Conservation (phyloP, 2,329 filamentous ascomycete genomes). For the Fusarium verticillioides region DNA sequence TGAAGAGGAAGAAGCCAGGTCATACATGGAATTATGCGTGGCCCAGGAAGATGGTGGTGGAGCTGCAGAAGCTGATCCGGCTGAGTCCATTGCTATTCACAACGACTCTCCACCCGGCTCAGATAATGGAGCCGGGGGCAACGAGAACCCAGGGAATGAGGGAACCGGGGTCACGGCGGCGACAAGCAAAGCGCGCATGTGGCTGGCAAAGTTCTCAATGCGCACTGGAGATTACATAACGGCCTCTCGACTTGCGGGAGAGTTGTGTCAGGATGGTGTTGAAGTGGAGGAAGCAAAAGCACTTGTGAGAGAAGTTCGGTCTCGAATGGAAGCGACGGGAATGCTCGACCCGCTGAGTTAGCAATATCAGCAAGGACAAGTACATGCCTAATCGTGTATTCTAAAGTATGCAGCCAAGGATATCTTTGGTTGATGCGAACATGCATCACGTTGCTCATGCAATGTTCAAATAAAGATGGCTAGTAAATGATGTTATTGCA, state of each 20-base stretch:
- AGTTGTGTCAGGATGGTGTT: slow-evolving; percentile 93
- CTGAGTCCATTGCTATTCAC: slow-evolving; percentile 65
- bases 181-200: slow-evolving; percentile 92
- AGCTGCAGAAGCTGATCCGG: slow-evolving; percentile 54
- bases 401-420: not conserved
- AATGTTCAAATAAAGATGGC: slow-evolving; percentile 16
- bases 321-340: slow-evolving; percentile 70
- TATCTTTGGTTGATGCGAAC: slow-evolving; percentile 6
- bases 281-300: slow-evolving; percentile 98
- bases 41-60: slow-evolving; percentile 85
- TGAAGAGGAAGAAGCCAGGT: slow-evolving; percentile 81
- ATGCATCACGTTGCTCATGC: slow-evolving; percentile 24
- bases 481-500: not conserved
- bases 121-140: slow-evolving; percentile 52
- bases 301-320: slow-evolving; percentile 85
- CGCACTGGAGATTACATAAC: slow-evolving; percentile 77
- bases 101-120: slow-evolving; percentile 61
- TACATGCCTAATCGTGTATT: slow-evolving; percentile 4
- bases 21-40: slow-evolving; percentile 96
- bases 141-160: slow-evolving; percentile 52
- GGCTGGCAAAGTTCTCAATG: slow-evolving; percentile 88
- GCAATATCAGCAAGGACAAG: slow-evolving; percentile 27
- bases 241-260: slow-evolving; percentile 84
- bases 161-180: slow-evolving; percentile 89
- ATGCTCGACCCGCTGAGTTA: slow-evolving; percentile 44